phyloP scores from a whole-genome alignment of 2,329 filamentous ascomycete species.

The Diplodia seriata region DNA sequence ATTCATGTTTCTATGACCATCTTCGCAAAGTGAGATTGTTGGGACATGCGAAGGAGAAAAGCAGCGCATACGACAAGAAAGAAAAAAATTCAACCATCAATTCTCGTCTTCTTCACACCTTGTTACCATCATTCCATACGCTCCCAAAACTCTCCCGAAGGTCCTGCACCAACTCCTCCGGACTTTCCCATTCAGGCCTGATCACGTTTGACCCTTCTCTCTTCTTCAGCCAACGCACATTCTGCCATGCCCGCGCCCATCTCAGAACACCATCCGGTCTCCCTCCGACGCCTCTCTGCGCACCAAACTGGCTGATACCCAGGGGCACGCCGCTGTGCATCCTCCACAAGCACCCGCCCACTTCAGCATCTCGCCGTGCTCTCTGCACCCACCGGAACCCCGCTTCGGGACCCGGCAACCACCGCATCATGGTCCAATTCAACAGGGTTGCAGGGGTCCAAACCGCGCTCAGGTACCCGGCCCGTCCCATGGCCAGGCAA shows the following conservation, averaged over 20 bases:
- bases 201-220: conserved; percentile 42
- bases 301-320: conserved; percentile 51
- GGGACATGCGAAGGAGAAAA: neutral
- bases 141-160: conserved; percentile 50
- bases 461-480: neutral
- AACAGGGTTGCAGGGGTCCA: conserved; percentile 50
- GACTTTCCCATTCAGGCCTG: conserved; percentile 51
- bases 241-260: conserved; percentile 50
- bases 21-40: too few relatives aligned
- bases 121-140: conserved; percentile 33
- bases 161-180: conserved; percentile 50
- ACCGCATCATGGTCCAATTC: conserved; percentile 67
- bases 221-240: conserved; percentile 48
- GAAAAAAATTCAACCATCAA: neutral
- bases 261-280: conserved; percentile 37
- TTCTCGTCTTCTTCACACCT: neutral
- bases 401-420: conserved; percentile 71
- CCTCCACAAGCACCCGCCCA: conserved; percentile 22
- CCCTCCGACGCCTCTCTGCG: conserved; percentile 9
- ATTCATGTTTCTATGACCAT: neutral
- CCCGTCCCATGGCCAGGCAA: conserved; percentile 25
- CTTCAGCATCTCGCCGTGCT: conserved; percentile 1
- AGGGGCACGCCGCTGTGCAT: conserved; percentile 41
- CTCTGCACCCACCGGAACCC: conserved; percentile 59
- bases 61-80: neutral